These are phyloP conservation scores for Cladosporium oxysporum DNA, from an alignment of 2,329 filamentous ascomycete species.

Conservation along the genomic window DNA sequence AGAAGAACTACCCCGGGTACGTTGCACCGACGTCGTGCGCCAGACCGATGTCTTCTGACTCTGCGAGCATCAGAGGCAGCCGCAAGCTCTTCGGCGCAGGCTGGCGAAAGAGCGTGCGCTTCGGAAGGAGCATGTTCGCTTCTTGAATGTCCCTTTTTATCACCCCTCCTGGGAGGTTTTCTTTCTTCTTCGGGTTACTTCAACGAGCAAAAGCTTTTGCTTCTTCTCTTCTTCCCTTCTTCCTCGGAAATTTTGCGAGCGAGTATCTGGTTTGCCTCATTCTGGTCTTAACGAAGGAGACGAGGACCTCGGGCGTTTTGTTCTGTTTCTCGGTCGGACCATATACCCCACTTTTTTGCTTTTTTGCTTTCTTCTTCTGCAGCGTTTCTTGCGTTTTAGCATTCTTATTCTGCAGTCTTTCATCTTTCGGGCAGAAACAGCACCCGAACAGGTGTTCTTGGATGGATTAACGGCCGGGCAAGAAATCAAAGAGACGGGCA, in stretches of 20 bases:
- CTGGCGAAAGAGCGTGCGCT: slow-evolving; percentile 29
- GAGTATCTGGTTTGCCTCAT: not conserved
- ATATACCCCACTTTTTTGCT: slow-evolving; percentile 3
- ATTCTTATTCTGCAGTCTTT: not conserved
- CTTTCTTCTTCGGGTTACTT: not conserved
- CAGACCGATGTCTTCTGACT: not conserved
- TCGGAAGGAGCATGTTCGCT: slow-evolving; percentile 30
- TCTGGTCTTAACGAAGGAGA: not conserved
- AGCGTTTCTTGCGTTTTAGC: not conserved
- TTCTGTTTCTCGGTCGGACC: not conserved
- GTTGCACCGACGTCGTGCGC: slow-evolving; percentile 20
- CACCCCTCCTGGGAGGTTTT: not conserved
- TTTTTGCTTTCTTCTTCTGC: not conserved
- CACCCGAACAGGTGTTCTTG: not conserved
- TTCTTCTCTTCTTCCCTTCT: not conserved
- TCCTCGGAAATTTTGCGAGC: not conserved
- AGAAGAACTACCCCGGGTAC: slow-evolving; percentile 37
- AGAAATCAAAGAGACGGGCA: not conserved
- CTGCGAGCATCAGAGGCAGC: slow-evolving; percentile 22
- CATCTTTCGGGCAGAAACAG: not conserved
- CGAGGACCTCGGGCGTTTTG: not conserved
- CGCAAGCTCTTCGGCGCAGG: slow-evolving; percentile 21
- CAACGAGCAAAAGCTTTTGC: not conserved
- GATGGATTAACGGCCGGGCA: not conserved
- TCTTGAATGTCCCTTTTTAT: slow-evolving; percentile 22